Conservation (phyloP, 1,284 basidiomycete genomes). For the Ustilago lituana region DNA sequence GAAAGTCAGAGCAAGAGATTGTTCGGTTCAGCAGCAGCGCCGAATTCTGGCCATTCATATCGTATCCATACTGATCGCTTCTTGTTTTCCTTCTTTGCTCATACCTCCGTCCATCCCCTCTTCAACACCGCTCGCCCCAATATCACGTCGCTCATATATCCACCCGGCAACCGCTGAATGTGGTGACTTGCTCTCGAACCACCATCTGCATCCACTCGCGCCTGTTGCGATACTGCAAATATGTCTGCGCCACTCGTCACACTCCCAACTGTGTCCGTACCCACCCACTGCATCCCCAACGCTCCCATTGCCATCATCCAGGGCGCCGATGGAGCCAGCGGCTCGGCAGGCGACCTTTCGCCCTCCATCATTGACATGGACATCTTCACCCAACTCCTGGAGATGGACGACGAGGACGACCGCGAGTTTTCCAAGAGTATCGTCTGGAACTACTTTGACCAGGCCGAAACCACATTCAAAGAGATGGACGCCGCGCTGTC, state of each 20-base stretch:
- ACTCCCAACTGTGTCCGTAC: neutral
- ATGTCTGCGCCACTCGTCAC: neutral
- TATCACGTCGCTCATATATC: no score
- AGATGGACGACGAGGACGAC: constrained; percentile 84
- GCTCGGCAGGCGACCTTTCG: constrained; percentile 42
- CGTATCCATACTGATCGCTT: no score
- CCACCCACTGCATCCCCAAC: neutral
- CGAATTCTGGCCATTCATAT: no score
- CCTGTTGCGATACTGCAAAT: no score
- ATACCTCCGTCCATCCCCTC: no score
- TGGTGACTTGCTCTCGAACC: no score
- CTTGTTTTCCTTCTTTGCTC: no score
- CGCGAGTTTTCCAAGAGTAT: constrained; percentile 81
- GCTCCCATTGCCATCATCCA: neutral
- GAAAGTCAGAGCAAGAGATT: no score
- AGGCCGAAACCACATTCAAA: constrained; percentile 74
- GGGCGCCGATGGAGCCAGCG: constrained; percentile 32
- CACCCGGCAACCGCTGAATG: no score
- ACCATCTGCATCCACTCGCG: no score
- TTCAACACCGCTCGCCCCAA: no score
- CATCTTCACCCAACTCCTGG: constrained; percentile 83
- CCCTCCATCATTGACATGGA: constrained; percentile 76
- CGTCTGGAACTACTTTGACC: constrained; percentile 80
- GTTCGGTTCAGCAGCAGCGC: no score
- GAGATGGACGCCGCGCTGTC: constrained; percentile 80